Base-by-base conservation (phyloP, 1,284 basidiomycete genomes). In the Amylostereum areolatum region DNA sequence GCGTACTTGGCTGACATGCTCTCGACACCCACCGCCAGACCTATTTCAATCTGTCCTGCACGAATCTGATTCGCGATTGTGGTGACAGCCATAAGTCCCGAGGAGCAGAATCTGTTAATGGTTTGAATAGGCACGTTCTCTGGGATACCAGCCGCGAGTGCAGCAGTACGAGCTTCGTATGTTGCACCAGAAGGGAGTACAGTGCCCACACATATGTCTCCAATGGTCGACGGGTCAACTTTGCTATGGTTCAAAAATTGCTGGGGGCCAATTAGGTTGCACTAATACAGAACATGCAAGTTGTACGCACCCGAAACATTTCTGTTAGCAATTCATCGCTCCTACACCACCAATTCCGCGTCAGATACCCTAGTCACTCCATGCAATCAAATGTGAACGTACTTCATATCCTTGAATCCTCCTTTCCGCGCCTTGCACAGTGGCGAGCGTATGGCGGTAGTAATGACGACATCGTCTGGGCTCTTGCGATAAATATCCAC, bases 21-120 rank as follows among this genome's bases (percentile, higher is more conserved):
- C 66, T 96, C 92, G 18, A 89, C 77, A 8, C 92, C 92, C 33
- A 91, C 67, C 2, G 92, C 92, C 6, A 95, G 74, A 3, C 92
- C 92, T 54, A 93, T 74, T 48, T 92, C 81, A 52, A 93, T 92
- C 62, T 95, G 88, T 29, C 89, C 89, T 8, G 76, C 75, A 29
- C 81, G 76, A 52, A 95, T 87, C 62, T 90, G 81, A 66, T 93
- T 94, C 27, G 89, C 78, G 52, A 95, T 84, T 35, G 77, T 76
- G 3, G 82, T 84, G 12, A 82, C 71, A 7, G 83, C 79, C 81
- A 87, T 87, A 32, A 89, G 75, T 30, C 87, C 87, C 52, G 83
- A 86, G 1, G 85, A 86, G 59, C 89, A 91, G 66, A 85, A 91
- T 39, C 90, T 74, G 64, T 92, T 92, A 61, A 92, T 69, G 45